Base-by-base conservation (phyloP, 108 stramenopile species). In the Nannochloropsis gaditana region DNA sequence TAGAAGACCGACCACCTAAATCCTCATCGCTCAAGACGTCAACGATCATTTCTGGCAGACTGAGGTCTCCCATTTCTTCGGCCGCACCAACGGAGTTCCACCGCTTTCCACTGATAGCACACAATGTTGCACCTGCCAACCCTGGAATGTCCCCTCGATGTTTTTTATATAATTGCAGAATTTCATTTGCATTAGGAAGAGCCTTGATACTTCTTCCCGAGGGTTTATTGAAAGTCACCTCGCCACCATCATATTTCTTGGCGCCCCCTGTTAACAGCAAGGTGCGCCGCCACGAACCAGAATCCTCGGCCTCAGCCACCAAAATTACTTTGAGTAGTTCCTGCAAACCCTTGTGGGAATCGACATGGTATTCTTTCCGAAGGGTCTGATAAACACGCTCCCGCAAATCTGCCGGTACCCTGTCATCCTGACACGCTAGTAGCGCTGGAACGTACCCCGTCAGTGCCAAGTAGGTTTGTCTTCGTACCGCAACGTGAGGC, bases 141-240 rank as follows among this genome's bases (percentile, higher is more conserved):
- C 59, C 59, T 15, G 59, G 59, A 73, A 73, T n/a, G 59, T 73
- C 59, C 59, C 59, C 5, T n/a, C n/a, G 59, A n/a, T 73, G 59
- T 3, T 15, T 73, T 73, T 73, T 15, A n/a, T 73, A 73, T n/a
- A 73, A 73, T 15, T n/a, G 2, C 59, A 73, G n/a, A 73, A 73
- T 6, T n/a, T 73, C 59, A 2, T 73, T n/a, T 73, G 59, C 59
- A 6, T 15, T 73, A 73, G 59, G 59, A 73, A 73, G 59, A 73
- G 6, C 4, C 59, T 73, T 73, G n/a, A 73, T 15, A n/a, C 19
- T 73, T 73, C n/a, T 73, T n/a, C 59, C 2, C 15, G 59, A 73
- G 59, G 59, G 59, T 15, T 15, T n/a, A n/a, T 73, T 73, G 59
- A 6, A 15, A n/a, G 59, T 3, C 19, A 3, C 59, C n/a, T 73